Evolutionary conservation across 1,284 basidiomycete genomes (phyloP).

Genomic region (Moesziomyces aphidis): DNA sequence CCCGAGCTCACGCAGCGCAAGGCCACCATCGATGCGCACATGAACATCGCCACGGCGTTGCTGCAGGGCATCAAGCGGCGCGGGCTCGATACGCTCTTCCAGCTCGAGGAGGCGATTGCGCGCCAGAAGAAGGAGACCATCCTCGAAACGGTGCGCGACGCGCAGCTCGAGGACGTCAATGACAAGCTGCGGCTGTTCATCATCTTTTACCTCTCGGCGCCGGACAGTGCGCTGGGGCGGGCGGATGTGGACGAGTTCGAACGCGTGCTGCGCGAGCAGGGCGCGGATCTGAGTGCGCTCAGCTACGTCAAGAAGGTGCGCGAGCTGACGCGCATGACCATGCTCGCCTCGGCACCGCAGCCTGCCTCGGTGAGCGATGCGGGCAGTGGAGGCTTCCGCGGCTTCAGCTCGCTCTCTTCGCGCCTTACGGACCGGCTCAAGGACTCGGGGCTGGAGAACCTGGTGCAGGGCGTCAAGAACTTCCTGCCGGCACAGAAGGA

Average conservation of each 20-base stretch:
- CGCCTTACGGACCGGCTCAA: slow-evolving; percentile 83
- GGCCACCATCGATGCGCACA: slow-evolving; percentile 95
- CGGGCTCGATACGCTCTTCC: slow-evolving; percentile 95
- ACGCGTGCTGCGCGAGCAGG: slow-evolving; percentile 52
- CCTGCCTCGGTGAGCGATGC: slow-evolving; percentile 61
- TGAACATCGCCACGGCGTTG: slow-evolving; percentile 98
- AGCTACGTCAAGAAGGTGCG: slow-evolving; percentile 92
- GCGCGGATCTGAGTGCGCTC: slow-evolving; percentile 85
- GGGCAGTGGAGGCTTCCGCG: slow-evolving; percentile 81
- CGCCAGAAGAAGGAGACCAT: slow-evolving; percentile 75
- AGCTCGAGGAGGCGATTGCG: slow-evolving; percentile 87
- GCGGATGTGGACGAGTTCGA: slow-evolving; percentile 90
- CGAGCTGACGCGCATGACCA: slow-evolving; percentile 96
- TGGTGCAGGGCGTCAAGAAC: slow-evolving; percentile 97
- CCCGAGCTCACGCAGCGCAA: slow-evolving; percentile 97
- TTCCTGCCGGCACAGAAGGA: slow-evolving; percentile 96
- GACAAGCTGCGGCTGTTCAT: slow-evolving; percentile 95
- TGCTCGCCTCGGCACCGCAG: slow-evolving; percentile 82
- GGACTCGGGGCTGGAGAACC: slow-evolving; percentile 90
- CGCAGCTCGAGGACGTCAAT: slow-evolving; percentile 42
- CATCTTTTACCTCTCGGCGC: slow-evolving; percentile 89
- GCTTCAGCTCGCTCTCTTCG: slow-evolving; percentile 83
- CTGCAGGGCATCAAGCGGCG: slow-evolving; percentile 95
- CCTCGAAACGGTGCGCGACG: slow-evolving; percentile 78
- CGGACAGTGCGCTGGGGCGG: slow-evolving; percentile 81